A percentile compares a stretch with the other conserved stretches of the same genome.
phyloP scores from a whole-genome alignment of 108 stramenopile species.

The Stephanodiscus triporus region DNA sequence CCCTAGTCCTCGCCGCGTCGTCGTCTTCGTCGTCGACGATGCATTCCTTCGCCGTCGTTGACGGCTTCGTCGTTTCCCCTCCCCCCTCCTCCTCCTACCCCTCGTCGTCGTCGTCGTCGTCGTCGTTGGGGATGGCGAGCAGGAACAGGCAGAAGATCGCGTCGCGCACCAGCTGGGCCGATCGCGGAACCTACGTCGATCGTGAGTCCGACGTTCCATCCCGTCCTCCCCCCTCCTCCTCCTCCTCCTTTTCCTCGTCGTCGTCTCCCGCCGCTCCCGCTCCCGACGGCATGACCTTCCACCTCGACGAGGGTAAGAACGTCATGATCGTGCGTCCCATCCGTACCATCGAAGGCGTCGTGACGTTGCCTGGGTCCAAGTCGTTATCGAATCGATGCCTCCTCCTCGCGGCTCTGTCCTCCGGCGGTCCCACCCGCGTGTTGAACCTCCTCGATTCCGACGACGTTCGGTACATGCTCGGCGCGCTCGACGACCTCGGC shows the following conservation, averaged over 20 bases:
- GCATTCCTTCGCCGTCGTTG: neutral
- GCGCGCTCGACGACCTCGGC: conserved; percentile 83
- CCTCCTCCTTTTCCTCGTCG: neutral
- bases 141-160: conserved; percentile 59
- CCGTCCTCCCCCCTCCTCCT: conserved; percentile 5
- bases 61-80: neutral
- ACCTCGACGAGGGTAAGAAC: conserved; percentile 39
- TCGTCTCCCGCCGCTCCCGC: neutral
- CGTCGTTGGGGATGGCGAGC: conserved; percentile 32
- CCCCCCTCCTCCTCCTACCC: neutral
- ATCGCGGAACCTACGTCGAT: conserved; percentile 41
- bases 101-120: neutral
- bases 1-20: conserved; percentile 1
- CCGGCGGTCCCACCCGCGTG: conserved; percentile 74
- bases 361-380: conserved; percentile 94
- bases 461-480: conserved; percentile 97
- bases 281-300: conserved; percentile 30
- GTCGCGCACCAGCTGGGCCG: conserved; percentile 61
- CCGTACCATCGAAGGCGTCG: conserved; percentile 80
- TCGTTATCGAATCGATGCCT: conserved; percentile 92
- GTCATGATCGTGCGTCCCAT: conserved; percentile 80
- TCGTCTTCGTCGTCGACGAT: neutral
- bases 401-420: conserved; percentile 73
- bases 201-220: no score
- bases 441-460: conserved; percentile 94